Conservation (phyloP, 768 basidiomycete species). For the Agrocybe praecox region DNA sequence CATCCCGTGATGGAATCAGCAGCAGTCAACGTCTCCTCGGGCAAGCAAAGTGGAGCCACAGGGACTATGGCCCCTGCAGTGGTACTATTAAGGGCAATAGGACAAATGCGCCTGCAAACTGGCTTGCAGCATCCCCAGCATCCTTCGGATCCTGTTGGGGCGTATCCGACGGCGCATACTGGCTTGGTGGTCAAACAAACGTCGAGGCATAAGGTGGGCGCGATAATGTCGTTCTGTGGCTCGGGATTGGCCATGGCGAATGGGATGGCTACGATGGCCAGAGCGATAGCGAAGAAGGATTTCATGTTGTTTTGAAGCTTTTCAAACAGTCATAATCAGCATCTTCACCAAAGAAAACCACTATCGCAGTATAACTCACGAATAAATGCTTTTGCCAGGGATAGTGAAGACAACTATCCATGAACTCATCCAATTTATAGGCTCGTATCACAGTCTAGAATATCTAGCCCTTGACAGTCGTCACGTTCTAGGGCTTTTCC, state of each 20-base stretch:
- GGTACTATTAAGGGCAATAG: background rate
- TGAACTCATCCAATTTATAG: background rate
- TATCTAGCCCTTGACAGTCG: background rate
- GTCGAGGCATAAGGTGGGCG: constrained; percentile 1
- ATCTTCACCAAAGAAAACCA: too few species aligned
- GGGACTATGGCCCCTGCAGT: background rate
- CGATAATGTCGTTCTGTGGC: background rate
- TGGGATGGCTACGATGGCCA: background rate
- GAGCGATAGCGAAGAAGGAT: constrained; percentile 7
- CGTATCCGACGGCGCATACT: constrained; percentile 8
- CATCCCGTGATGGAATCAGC: background rate
- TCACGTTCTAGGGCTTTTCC: background rate
- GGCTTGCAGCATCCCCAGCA: constrained; percentile 18
- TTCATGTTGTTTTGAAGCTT: background rate
- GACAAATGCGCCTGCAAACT: constrained; percentile 3
- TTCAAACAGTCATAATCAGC: too few species aligned
- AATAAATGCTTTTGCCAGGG: background rate
- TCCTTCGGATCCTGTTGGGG: constrained; percentile 4
- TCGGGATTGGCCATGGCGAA: background rate
- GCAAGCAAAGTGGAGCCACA: constrained; percentile 2
- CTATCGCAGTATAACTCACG: background rate
- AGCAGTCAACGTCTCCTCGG: constrained; percentile 1
- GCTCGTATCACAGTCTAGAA: background rate
- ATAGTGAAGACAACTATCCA: background rate
- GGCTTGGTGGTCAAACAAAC: constrained; percentile 8